Conservation (phyloP, 1,139 yeast genomes). For the Geotrichum phurueaensis region DNA sequence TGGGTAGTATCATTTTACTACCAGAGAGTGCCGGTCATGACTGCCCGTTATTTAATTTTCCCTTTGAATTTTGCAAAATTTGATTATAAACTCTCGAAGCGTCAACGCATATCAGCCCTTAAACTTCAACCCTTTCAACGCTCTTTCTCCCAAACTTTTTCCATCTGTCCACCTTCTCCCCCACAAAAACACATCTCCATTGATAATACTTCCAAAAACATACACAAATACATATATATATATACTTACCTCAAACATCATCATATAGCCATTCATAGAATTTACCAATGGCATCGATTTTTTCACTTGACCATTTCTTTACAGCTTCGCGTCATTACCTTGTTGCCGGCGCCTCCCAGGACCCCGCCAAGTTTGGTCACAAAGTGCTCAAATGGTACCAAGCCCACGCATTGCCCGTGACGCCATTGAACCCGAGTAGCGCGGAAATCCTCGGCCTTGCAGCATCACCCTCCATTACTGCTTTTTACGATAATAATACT, state of each 20-base stretch:
- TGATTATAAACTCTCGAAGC: too few species aligned
- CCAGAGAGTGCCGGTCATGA: too few species aligned
- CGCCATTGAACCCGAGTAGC: slow-evolving; percentile 57
- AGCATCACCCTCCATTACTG: slow-evolving; percentile 39
- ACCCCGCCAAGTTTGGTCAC: slow-evolving; percentile 62
- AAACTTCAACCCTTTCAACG: too few species aligned
- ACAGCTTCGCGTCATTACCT: slow-evolving; percentile 48
- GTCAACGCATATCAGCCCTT: too few species aligned
- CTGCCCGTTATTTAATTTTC: too few species aligned
- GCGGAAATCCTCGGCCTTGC: slow-evolving; percentile 46
- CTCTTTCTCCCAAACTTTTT: too few species aligned
- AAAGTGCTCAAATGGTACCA: slow-evolving; percentile 67
- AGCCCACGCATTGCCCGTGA: slow-evolving; percentile 50
- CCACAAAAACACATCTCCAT: not conserved
- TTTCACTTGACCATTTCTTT: slow-evolving; percentile 42
- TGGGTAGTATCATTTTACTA: too few species aligned
- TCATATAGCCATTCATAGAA: not conserved
- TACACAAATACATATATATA: not conserved
- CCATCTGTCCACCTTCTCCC: too few species aligned
- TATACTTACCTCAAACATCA: not conserved
- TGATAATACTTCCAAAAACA: not conserved
- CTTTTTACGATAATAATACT: slow-evolving; percentile 34
- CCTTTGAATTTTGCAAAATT: too few species aligned
- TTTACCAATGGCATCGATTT: slow-evolving; percentile 2
- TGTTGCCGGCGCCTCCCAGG: slow-evolving; percentile 70